Base-by-base conservation (phyloP, 2,329 filamentous ascomycete genomes). In the Lasiodiplodia theobromae region DNA sequence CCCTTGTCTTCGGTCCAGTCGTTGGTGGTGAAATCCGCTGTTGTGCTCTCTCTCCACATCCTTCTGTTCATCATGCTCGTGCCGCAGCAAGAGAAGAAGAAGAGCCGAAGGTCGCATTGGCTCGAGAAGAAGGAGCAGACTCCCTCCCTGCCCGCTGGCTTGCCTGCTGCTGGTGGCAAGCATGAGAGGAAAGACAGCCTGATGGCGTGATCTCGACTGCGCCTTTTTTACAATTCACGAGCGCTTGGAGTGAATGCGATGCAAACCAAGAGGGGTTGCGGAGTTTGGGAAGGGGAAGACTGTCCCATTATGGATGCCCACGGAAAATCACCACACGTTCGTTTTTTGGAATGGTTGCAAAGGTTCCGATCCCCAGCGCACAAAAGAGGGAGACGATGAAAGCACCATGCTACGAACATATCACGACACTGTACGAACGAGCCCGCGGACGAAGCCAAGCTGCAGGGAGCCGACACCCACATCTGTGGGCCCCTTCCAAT, bases 161-260 rank as follows among this genome's bases (percentile, higher is more conserved):
- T 11, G 44, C 44, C 60, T 18, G 51, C 34, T 11, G 31, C 31
- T 25, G 25, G 21, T 37, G 34, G 49, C 10, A 66, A 56, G 63
- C 63, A 66, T 11, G 63, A 56, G 63, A 66, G 63, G 49, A 66
- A 66, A 16, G 63, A 66, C 37, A 66, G 63, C 49, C 34, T 66
- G 31, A 4, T 52, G 38, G 49, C 23, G 5, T 62, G 57, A 62
- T 47, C 8, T 11, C 8, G 44, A 4, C 3, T 40, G 11, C 12
- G 11, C 18, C 16, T 8, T 18, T 8, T 4, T 21, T 44, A 44
- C 40, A 6, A 7, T 7, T 34, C 31, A 34, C 31, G 31, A 34
- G 31, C 31, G 31, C 6, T 34, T 10, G 31, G 8, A 10, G 31
- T 8, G 31, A 2, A 34, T 34, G 6, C 31, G 31, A 10, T 34